A percentile compares a stretch with the other conserved stretches of the same genome.
phyloP scores from a whole-genome alignment of 176 grass and related monocot genomes.

The Oryza officinalis region DNA sequence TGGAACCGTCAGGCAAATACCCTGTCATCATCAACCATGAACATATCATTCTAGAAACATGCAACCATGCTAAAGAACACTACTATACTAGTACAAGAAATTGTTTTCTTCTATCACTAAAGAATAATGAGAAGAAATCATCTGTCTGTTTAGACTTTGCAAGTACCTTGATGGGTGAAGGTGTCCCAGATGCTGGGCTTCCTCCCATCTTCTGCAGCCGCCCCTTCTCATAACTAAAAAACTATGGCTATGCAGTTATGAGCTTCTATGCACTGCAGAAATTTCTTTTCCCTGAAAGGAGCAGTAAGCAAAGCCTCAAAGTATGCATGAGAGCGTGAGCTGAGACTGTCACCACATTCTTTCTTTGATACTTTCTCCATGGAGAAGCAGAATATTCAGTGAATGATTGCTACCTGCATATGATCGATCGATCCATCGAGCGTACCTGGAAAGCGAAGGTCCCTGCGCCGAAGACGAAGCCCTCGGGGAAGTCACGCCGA shows the following conservation, averaged over 20 bases:
- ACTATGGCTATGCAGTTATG: too few relatives aligned
- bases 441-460: constrained; percentile 48
- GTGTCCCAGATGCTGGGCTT: too few relatives aligned
- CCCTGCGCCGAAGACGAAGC: constrained; percentile 50
- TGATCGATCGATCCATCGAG: too few relatives aligned
- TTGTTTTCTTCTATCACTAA: background rate
- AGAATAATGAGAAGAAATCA: background rate
- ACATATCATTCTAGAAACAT: background rate
- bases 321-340: too few relatives aligned
- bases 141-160: constrained; percentile 13
- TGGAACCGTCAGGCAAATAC: constrained; percentile 8
- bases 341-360: too few relatives aligned
- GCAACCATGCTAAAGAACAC: background rate
- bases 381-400: too few relatives aligned
- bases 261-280: too few relatives aligned
- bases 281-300: too few relatives aligned
- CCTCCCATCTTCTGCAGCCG: constrained; percentile 61
- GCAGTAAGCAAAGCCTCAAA: too few relatives aligned
- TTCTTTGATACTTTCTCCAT: too few relatives aligned
- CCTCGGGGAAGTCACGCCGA: constrained; percentile 39
- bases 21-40: background rate
- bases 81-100: background rate
- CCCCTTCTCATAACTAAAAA: constrained; percentile 31
- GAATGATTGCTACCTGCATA: too few relatives aligned
- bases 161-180: too few relatives aligned